A percentile compares a stretch with the other conserved stretches of the same genome.
Conservation (phyloP, 495 filamentous ascomycete genomes). For the Xylaria acuta region DNA sequence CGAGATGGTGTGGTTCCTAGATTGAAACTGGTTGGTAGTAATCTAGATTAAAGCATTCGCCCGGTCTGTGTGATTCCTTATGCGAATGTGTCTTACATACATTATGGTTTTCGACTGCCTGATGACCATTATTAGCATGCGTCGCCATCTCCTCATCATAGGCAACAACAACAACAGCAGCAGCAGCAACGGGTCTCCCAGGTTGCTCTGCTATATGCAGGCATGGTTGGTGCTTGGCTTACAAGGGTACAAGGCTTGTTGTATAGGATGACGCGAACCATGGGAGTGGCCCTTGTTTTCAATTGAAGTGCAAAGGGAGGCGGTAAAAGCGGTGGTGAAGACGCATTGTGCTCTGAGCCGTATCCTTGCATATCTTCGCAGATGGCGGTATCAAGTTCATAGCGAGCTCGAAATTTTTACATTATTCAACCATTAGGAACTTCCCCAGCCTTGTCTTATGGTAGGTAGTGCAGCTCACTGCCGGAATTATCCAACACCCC, state of each 20-base stretch:
- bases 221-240: not conserved
- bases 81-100: not conserved
- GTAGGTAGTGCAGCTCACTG: not conserved
- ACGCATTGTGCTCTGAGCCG: not conserved
- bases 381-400: not conserved
- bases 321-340: too few relatives aligned
- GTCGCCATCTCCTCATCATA: not conserved
- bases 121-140: not conserved
- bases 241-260: not conserved
- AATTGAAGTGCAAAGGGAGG: too few relatives aligned
- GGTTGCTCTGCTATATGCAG: not conserved
- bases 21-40: not conserved
- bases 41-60: not conserved
- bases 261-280: not conserved
- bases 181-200: not conserved
- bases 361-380: not conserved
- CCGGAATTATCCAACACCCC: conserved; percentile 29
- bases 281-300: too few relatives aligned
- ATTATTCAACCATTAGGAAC: not conserved
- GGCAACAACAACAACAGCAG: too few relatives aligned
- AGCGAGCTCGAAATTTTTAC: not conserved
- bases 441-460: not conserved
- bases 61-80: not conserved
- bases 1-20: not conserved
- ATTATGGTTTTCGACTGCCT: not conserved